A percentile compares a stretch with the other conserved stretches of the same genome.
These are phyloP conservation scores for Pseudocohnilembus persalinus DNA, from an alignment of 169 alveolate species.

Conservation along the genomic window DNA sequence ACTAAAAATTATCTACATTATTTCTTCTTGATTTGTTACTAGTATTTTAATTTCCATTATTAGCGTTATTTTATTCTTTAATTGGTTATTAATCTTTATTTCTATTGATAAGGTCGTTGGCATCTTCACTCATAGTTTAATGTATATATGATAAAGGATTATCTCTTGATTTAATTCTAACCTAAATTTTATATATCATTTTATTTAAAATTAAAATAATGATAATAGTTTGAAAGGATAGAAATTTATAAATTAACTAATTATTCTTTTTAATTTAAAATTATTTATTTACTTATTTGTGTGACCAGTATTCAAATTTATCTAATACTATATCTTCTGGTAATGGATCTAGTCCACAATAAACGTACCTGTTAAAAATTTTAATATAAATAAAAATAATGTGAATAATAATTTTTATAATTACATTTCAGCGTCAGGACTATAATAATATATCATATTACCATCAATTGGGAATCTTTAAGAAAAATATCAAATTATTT, in stretches of 20 bases:
- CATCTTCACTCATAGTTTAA: constrained; percentile 39
- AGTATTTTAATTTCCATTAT: constrained; percentile 68
- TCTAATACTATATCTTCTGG: constrained; percentile 32
- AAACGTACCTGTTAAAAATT: no score
- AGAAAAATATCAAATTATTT: no score
- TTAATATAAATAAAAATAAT: no score
- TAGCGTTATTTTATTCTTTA: constrained; percentile 7
- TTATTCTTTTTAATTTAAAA: background rate
- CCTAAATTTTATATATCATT: background rate
- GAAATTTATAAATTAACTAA: background rate
- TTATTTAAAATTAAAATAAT: background rate
- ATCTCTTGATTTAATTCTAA: constrained; percentile 33
- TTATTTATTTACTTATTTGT: constrained; percentile 2
- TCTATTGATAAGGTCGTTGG: constrained; percentile 25
- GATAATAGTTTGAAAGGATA: background rate
- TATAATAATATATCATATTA: constrained; percentile 33
- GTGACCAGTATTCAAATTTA: constrained; percentile 1
- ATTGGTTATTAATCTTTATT: constrained; percentile 9
- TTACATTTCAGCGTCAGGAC: constrained; percentile 25
- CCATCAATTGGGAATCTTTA: constrained; percentile 34
- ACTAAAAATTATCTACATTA: background rate
- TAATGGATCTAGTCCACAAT: constrained; percentile 51
- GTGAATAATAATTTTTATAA: no score
- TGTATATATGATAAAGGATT: constrained; percentile 23
- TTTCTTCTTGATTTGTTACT: constrained; percentile 9